These are phyloP conservation scores for Globisporangium splendens DNA, from an alignment of 352 stramenopile species.

Conservation along the genomic window DNA sequence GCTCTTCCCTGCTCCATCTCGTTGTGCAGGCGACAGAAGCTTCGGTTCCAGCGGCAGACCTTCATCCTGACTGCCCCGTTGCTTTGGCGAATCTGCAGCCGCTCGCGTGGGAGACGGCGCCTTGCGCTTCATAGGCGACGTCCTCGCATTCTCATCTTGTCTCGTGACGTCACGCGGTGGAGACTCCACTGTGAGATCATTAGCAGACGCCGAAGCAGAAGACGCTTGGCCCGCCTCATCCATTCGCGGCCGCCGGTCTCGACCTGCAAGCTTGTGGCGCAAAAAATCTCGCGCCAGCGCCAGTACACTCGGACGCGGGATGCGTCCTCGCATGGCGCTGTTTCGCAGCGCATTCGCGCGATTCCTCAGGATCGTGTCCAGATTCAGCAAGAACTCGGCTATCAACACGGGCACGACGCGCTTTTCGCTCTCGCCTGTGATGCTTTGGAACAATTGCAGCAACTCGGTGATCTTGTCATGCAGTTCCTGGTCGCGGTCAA, in stretches of 20 bases:
- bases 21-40: not conserved
- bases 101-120: too few species aligned
- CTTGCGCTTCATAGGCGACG: not conserved
- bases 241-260: too few species aligned
- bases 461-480: conserved; percentile 32
- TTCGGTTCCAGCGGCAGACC: not conserved
- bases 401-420: conserved; percentile 4
- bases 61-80: not conserved
- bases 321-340: not conserved
- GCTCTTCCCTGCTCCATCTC: not conserved
- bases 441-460: conserved; percentile 7
- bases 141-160: not conserved
- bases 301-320: conserved; percentile 10
- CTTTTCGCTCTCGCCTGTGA: conserved; percentile 4
- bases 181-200: not conserved
- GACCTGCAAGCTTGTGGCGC: conserved; percentile 6
- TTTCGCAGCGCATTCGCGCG: conserved; percentile 1
- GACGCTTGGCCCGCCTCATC: conserved; percentile 3
- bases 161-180: not conserved
- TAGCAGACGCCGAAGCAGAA: conserved; percentile 2
- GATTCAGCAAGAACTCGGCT: conserved; percentile 10
- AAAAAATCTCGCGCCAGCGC: conserved; percentile 9
- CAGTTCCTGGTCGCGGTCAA: conserved; percentile 40
- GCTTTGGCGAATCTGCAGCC: not conserved
- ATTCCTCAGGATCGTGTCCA: conserved; percentile 4